Percentiles rank a stretch among this genome's conserved stretches.
Conservation (phyloP, 2,329 filamentous ascomycete species). For the Aspergillus persii region DNA sequence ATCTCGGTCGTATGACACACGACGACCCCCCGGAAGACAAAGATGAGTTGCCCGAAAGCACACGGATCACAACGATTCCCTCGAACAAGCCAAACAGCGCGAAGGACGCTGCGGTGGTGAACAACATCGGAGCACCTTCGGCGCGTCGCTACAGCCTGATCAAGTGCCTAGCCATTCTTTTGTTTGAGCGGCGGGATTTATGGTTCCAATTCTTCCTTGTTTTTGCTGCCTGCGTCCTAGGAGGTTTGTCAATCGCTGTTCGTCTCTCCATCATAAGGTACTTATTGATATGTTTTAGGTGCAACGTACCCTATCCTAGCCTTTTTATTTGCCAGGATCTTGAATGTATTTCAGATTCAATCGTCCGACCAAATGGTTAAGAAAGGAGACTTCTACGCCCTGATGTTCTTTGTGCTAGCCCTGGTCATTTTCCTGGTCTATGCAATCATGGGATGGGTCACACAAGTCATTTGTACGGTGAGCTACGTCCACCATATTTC, state of each 20-base stretch:
- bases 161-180: background rate
- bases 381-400: slow-evolving; percentile 6
- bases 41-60: background rate
- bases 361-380: background rate
- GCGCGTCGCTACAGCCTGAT: background rate
- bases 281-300: background rate
- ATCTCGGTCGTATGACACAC: slow-evolving; percentile 28
- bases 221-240: background rate
- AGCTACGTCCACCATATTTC: background rate
- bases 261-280: background rate
- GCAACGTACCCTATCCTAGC: background rate
- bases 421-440: slow-evolving; percentile 1
- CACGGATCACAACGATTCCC: background rate
- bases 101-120: background rate
- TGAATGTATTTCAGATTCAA: slow-evolving; percentile 1
- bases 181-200: background rate
- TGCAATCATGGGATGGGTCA: background rate
- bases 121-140: background rate
- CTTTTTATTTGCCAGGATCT: background rate
- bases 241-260: background rate
- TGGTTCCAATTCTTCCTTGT: slow-evolving; percentile 1
- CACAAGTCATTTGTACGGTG: background rate
- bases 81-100: background rate
- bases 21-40: background rate
- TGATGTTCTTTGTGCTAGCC: slow-evolving; percentile 9